Evolutionary conservation across 2,329 filamentous ascomycete genomes (phyloP).

Genomic region (Fusarium brevicatenulatum): DNA sequence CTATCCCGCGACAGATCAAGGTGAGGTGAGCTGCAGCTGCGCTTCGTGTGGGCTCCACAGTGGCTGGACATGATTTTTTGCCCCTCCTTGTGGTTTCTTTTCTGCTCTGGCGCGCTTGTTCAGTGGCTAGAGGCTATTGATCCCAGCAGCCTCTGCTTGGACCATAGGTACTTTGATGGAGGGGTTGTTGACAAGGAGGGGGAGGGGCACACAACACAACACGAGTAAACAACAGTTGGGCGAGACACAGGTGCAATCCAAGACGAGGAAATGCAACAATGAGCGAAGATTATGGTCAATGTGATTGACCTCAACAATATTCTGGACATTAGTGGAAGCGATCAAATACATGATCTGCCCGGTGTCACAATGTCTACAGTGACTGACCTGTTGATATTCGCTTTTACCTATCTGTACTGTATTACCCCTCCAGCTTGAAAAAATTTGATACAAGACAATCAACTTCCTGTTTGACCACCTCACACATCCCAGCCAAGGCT

Average conservation of each 20-base stretch:
- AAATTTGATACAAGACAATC: constrained; percentile 24
- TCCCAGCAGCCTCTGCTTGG: constrained; percentile 30
- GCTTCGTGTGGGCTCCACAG: constrained; percentile 28
- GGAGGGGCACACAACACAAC: constrained; percentile 22
- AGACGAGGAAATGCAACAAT: constrained; percentile 14
- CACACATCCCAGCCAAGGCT: constrained; percentile 20
- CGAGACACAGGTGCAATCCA: constrained; percentile 19
- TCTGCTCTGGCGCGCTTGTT: constrained; percentile 18
- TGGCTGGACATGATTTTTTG: constrained; percentile 34
- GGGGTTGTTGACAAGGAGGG: constrained; percentile 38
- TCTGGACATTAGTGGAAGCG: not conserved
- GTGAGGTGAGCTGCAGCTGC: constrained; percentile 43
- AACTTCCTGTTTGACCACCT: constrained; percentile 35
- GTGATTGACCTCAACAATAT: not conserved
- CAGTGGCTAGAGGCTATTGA: constrained; percentile 17
- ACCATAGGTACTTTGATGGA: constrained; percentile 33
- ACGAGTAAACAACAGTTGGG: constrained; percentile 19
- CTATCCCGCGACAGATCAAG: constrained; percentile 19
- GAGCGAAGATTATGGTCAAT: constrained; percentile 11
- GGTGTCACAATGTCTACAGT: constrained; percentile 10
- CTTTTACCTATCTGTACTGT: not conserved
- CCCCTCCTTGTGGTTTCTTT: constrained; percentile 24
- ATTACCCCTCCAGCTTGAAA: constrained; percentile 30
- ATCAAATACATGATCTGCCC: not conserved
- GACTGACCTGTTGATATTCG: not conserved